Percentiles rank a stretch among this genome's conserved stretches.
These are phyloP conservation scores for Ophiostoma ips DNA, from an alignment of 2,329 filamentous ascomycete species.

Conservation along the genomic window DNA sequence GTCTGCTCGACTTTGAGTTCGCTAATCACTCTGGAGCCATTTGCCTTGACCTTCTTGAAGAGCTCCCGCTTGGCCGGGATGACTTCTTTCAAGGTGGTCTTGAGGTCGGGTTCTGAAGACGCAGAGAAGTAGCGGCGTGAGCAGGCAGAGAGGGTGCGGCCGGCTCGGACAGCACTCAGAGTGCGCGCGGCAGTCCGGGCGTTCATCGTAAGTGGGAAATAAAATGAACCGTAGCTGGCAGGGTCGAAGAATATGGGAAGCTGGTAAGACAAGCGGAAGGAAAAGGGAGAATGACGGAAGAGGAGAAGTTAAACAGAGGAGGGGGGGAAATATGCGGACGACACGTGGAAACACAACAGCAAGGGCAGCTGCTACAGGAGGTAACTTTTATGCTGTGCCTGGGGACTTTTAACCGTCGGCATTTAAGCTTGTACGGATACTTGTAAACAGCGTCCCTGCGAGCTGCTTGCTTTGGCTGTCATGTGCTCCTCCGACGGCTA, in stretches of 20 bases:
- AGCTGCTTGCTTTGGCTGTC: no score
- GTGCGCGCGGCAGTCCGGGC: slow-evolving; percentile 11
- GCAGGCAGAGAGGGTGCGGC: slow-evolving; percentile 15
- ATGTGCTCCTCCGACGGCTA: no score
- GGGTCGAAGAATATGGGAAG: not conserved
- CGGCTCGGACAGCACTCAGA: slow-evolving; percentile 10
- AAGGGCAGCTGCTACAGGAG: no score
- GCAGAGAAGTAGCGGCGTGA: slow-evolving; percentile 51
- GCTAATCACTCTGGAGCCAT: slow-evolving; percentile 69
- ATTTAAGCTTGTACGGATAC: no score
- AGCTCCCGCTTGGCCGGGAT: slow-evolving; percentile 92
- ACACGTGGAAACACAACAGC: no score
- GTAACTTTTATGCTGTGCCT: not conserved
- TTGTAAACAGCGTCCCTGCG: no score
- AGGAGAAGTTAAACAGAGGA: not conserved
- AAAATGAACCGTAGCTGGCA: not conserved
- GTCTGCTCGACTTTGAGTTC: slow-evolving; percentile 91
- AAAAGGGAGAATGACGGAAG: not conserved
- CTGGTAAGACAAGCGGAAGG: not conserved
- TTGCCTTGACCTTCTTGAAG: slow-evolving; percentile 82
- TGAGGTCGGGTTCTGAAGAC: slow-evolving; percentile 73
- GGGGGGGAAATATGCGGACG: not conserved
- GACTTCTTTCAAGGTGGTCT: slow-evolving; percentile 65
- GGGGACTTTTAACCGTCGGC: not conserved
- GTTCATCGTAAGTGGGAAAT: slow-evolving; percentile 8